phyloP scores from a whole-genome alignment of 2,329 filamentous ascomycete species.

The Grosmannia penicillata region DNA sequence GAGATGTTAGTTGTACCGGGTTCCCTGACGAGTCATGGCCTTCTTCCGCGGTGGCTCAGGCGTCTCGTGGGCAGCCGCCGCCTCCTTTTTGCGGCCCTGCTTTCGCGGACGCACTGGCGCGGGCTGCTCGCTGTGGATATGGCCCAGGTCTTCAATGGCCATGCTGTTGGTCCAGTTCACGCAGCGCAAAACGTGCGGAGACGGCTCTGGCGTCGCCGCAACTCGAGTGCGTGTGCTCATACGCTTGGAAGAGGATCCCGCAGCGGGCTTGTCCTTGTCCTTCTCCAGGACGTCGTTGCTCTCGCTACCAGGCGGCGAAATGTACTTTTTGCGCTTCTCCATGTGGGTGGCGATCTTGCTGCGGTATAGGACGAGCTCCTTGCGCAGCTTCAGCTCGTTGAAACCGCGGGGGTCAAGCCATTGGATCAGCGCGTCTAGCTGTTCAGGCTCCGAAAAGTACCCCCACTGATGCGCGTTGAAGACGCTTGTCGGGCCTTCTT shows the following conservation, averaged over 20 bases:
- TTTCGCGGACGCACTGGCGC: constrained; percentile 36
- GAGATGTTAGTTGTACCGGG: constrained; percentile 4
- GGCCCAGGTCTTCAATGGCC: constrained; percentile 40
- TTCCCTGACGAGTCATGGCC: constrained; percentile 10
- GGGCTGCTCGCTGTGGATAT: constrained; percentile 41
- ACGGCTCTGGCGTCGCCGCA: constrained; percentile 26
- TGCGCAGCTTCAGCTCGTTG: constrained; percentile 75
- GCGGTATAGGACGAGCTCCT: constrained; percentile 66
- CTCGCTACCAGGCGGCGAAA: constrained; percentile 31
- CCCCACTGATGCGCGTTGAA: constrained; percentile 74
- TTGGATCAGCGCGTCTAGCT: constrained; percentile 62
- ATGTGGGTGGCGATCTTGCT: constrained; percentile 68
- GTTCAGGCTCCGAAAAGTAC: constrained; percentile 69
- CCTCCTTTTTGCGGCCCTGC: constrained; percentile 33
- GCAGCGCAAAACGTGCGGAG: constrained; percentile 32
- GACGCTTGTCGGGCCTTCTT: constrained; percentile 73
- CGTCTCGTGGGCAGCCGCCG: constrained; percentile 8
- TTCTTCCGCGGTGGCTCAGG: constrained; percentile 13
- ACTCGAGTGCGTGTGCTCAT: constrained; percentile 27
- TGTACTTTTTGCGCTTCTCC: constrained; percentile 62
- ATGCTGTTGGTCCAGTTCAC: constrained; percentile 41
- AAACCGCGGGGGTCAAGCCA: constrained; percentile 83
- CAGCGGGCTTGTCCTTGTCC: constrained; percentile 2
- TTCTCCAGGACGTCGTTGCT: constrained; percentile 22
- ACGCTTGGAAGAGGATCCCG: constrained; percentile 18